phyloP scores from a whole-genome alignment of 345 rosid genomes.

The Cardamine occulta region DNA sequence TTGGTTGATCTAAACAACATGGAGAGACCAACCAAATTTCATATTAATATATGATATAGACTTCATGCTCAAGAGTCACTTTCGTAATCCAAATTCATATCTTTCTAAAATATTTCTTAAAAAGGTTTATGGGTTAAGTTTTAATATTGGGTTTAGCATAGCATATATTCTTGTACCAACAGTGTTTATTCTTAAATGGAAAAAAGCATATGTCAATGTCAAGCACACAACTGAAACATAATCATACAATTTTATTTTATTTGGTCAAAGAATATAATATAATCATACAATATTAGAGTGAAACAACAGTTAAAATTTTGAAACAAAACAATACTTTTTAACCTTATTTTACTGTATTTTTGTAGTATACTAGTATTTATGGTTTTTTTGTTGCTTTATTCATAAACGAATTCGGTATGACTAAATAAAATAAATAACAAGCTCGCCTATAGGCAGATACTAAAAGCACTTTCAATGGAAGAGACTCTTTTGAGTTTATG shows the following conservation, averaged over 20 bases:
- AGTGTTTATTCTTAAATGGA: conserved; percentile 10
- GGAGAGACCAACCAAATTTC: conserved; percentile 25
- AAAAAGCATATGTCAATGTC: conserved; percentile 19
- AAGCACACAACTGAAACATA: conserved; percentile 1
- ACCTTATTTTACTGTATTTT: background rate
- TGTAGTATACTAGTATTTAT: background rate
- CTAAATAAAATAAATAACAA: too few relatives aligned
- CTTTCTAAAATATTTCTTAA: conserved; percentile 20
- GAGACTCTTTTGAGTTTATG: too few relatives aligned
- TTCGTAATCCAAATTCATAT: conserved; percentile 22
- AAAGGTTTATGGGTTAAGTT: conserved; percentile 9
- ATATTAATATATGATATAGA: conserved; percentile 30
- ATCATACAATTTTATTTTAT: background rate
- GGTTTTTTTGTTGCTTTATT: background rate
- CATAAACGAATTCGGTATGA: too few relatives aligned
- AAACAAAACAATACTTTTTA: background rate
- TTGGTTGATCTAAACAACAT: conserved; percentile 32
- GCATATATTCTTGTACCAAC: conserved; percentile 18
- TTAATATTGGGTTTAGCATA: conserved; percentile 16
- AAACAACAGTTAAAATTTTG: background rate
- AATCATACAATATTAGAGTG: background rate
- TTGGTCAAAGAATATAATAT: background rate
- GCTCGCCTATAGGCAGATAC: too few relatives aligned
- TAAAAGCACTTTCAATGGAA: too few relatives aligned
- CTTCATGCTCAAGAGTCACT: conserved; percentile 27